phyloP scores from a whole-genome alignment of 2,329 filamentous ascomycete species.

The Cladosporium austrohemisphaericum region DNA sequence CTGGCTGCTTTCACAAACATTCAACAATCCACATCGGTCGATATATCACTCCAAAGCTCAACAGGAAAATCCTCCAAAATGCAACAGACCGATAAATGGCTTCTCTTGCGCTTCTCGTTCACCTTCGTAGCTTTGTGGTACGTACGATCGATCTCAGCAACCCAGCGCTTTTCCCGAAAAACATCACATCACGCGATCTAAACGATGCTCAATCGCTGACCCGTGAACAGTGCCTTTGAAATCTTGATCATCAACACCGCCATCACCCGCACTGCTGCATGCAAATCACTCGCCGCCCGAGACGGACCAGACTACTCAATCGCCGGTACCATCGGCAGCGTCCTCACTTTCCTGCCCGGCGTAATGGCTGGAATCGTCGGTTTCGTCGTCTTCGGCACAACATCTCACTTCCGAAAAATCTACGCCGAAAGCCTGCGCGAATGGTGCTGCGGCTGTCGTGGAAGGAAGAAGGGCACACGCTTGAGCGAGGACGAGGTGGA shows the following conservation, averaged over 20 bases:
- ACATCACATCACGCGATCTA: too few species aligned
- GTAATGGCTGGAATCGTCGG: slow-evolving; percentile 16
- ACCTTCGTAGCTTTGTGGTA: slow-evolving; percentile 18
- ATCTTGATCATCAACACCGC: slow-evolving; percentile 15
- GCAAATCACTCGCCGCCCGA: slow-evolving; percentile 1
- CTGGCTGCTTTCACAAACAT: slow-evolving; percentile 15
- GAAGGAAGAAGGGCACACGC: not conserved
- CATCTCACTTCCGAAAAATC: slow-evolving; percentile 16
- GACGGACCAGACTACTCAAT: slow-evolving; percentile 17
- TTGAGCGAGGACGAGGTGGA: not conserved
- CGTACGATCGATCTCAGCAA: too few species aligned
- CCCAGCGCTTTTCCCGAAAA: too few species aligned
- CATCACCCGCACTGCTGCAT: slow-evolving; percentile 14
- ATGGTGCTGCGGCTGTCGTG: not conserved
- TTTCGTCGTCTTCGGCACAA: slow-evolving; percentile 23
- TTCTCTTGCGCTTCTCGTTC: slow-evolving; percentile 20
- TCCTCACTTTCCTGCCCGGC: slow-evolving; percentile 19
- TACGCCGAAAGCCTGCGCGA: slow-evolving; percentile 8
- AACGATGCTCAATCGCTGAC: not conserved
- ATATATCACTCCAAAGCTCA: not conserved
- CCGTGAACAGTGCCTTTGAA: slow-evolving; percentile 17
- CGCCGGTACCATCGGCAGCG: slow-evolving; percentile 12
- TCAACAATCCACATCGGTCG: not conserved
- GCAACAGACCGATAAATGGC: slow-evolving; percentile 13
- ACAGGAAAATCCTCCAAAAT: not conserved